Conservation (phyloP, 2,329 filamentous ascomycete genomes). For the Monosporascus cannonballus region DNA sequence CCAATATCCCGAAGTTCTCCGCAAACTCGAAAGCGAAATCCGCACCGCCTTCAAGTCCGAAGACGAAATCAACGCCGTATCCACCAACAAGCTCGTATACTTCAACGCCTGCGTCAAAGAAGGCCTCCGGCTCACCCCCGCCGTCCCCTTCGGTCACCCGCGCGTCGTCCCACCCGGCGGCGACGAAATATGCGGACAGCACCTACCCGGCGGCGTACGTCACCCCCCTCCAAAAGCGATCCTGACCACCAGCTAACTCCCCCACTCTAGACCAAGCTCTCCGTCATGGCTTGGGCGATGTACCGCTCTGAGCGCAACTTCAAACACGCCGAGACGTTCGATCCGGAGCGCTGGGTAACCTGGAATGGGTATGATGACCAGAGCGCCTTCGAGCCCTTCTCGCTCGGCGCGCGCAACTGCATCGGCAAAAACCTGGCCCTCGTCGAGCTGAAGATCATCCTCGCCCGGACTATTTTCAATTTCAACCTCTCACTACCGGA, state of each 20-base stretch:
- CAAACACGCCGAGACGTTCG: slow-evolving; percentile 12
- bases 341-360: slow-evolving; percentile 17
- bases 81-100: slow-evolving; percentile 23
- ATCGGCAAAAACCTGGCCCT: slow-evolving; percentile 15
- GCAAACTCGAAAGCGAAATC: slow-evolving; percentile 34
- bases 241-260: neutral
- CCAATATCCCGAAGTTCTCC: slow-evolving; percentile 27
- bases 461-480: neutral
- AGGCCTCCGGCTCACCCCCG: slow-evolving; percentile 28
- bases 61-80: slow-evolving; percentile 25
- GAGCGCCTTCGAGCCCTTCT: slow-evolving; percentile 18
- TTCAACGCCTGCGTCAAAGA: slow-evolving; percentile 31
- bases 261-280: neutral
- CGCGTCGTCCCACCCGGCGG: slow-evolving; percentile 12
- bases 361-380: slow-evolving; percentile 5
- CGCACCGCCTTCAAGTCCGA: slow-evolving; percentile 31
- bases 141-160: slow-evolving; percentile 21
- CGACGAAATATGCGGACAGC: slow-evolving; percentile 10
- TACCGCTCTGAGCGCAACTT: slow-evolving; percentile 10
- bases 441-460: neutral
- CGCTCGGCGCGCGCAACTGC: slow-evolving; percentile 14
- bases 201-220: slow-evolving; percentile 13
- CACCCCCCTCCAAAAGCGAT: neutral
- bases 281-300: neutral
- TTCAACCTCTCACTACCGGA: neutral